Percentiles rank a stretch among this genome's conserved stretches.
Evolutionary conservation across 148 eudicot genomes (phyloP).

Genomic region (Hydrangea macrophylla): DNA sequence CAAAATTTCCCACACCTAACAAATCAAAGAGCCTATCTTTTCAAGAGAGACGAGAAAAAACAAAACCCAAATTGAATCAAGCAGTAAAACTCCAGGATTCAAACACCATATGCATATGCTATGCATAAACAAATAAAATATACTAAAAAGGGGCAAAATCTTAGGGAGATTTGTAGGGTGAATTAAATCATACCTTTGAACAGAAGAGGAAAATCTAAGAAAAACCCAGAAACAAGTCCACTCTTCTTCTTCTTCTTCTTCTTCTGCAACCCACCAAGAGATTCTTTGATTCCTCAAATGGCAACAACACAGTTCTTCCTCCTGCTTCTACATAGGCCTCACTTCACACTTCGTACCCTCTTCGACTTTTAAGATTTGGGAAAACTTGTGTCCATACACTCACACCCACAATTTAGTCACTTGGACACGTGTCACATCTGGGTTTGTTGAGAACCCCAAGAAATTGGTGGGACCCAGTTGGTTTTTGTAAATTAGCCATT

Average conservation of each 20-base stretch:
- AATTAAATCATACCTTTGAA: slow-evolving; percentile 13
- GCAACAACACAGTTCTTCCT: neutral
- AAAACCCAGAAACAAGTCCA: slow-evolving; percentile 8
- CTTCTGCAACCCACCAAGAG: slow-evolving; percentile 15
- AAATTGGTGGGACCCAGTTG: neutral
- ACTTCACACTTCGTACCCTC: slow-evolving; percentile 17
- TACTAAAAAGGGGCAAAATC: slow-evolving; percentile 4
- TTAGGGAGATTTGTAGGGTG: slow-evolving; percentile 3
- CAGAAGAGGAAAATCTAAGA: slow-evolving; percentile 12
- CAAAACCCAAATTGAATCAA: slow-evolving; percentile 9
- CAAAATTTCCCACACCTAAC: neutral
- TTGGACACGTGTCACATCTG: neutral
- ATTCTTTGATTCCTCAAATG: slow-evolving; percentile 12
- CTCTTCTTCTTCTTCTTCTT: slow-evolving; percentile 2
- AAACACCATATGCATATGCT: neutral
- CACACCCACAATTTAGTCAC: neutral
- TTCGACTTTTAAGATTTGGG: neutral
- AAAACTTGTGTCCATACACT: neutral
- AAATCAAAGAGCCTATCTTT: neutral
- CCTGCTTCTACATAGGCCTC: slow-evolving; percentile 6
- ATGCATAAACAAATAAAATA: neutral
- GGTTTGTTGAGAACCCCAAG: neutral
- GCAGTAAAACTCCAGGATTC: slow-evolving; percentile 11
- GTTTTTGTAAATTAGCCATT: neutral
- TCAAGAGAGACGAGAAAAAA: neutral